These are phyloP conservation scores for Aureobasidium subglaciale DNA, from an alignment of 2,329 filamentous ascomycete genomes.

Conservation along the genomic window DNA sequence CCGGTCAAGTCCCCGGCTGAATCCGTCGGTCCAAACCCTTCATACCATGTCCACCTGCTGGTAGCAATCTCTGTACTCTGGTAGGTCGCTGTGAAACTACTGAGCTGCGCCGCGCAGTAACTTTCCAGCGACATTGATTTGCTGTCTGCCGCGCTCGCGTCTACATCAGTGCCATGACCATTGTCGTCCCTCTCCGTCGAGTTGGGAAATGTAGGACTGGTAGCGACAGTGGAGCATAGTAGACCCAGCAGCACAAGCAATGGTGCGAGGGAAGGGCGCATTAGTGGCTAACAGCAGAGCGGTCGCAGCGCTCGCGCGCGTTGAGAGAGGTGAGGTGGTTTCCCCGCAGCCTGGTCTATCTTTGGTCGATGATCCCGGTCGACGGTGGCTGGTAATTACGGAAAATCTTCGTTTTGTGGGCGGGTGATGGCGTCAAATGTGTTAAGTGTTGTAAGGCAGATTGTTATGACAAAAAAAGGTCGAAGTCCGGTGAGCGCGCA, in stretches of 20 bases:
- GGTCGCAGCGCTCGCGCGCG: conserved; percentile 5
- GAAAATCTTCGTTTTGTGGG: background rate
- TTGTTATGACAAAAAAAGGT: no score
- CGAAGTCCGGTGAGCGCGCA: background rate
- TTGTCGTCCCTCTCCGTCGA: background rate
- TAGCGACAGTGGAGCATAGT: background rate
- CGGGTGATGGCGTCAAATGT: background rate
- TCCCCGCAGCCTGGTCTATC: background rate
- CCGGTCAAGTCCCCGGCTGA: conserved; percentile 14
- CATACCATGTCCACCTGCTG: conserved; percentile 16
- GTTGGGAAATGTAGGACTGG: background rate
- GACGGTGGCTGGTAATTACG: background rate
- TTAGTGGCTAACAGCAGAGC: background rate
- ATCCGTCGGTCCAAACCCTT: conserved; percentile 17
- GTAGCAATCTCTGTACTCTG: conserved; percentile 14
- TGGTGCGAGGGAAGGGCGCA: background rate
- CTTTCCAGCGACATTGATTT: background rate
- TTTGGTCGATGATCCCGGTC: background rate
- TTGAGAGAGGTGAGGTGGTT: background rate
- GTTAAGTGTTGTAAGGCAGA: no score
- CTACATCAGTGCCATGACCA: background rate
- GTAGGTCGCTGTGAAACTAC: conserved; percentile 3
- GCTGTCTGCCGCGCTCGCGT: background rate
- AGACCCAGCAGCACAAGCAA: conserved; percentile 2
- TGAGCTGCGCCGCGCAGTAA: background rate